Base-by-base conservation (phyloP, 306 rosid species). In the Prunus padus region DNA sequence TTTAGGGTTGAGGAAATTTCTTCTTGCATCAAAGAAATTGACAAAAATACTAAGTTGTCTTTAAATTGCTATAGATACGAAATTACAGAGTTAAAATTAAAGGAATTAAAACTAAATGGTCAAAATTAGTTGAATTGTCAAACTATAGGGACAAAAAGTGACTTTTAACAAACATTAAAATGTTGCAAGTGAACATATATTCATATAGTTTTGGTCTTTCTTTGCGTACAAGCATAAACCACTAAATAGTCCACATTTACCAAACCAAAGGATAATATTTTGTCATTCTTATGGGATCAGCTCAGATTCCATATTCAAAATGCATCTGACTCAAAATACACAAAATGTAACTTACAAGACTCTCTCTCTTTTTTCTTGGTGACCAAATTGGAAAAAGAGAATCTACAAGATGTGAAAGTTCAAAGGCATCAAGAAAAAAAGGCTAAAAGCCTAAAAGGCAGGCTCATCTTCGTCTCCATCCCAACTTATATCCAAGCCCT, bases 391-490 rank as follows among this genome's bases (percentile, higher is more conserved):
- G 26, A 33, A 69, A 75, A 14, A 37, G 52, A 54, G 75, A 64
- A 42, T 52, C 72, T 4, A 26, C 25, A 15, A 19, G 66, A 47
- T 37, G 55, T 16, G 50, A 62, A 74, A 25, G 67, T 74, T 72
- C 54, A 25, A 73, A 31, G 78, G 10, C 20, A 10, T 15, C 4
- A 30, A 61, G 22, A 3, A 28, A 28, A 37, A 37, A 15, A 15
- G 10, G 13, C 7, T 1, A 13, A 62, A 62, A 30, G 44, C 20
- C 67, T 16, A 62, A 23, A 68, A 42, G 40, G 26, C 30, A 37
- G 49, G 42, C 42, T 37, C 42, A 8, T 37, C 42, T 30, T 63
- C 15, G 33, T 64, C 68, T 60, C 23, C 65, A 80, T 62, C 77
- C 52, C 33, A 61, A 50, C 11, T 16, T 13, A 13, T 47, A 47